Evolutionary conservation across 352 stramenopile species (phyloP), one percentile per base, ranked within the genome.

Genomic region (Globisporangium sylvaticum): DNA sequence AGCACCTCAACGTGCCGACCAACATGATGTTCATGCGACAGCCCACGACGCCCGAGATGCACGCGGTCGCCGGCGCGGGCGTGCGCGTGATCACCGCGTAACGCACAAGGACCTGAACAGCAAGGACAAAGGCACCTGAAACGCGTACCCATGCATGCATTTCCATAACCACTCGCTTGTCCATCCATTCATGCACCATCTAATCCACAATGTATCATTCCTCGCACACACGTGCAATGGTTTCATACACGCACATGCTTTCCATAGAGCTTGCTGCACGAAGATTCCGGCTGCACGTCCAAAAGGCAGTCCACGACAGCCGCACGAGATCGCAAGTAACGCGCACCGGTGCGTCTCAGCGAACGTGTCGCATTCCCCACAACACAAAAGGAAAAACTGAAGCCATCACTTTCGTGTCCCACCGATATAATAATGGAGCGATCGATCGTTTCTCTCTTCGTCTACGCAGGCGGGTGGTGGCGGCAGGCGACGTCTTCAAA

Each of bases 21-120:
- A 95, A 94, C 69, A 88, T 92, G 75, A 96, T 97, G 84, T 97
- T 61, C 31, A 96, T 96, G 68, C 84, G 76, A 22, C 91, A 91
- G 66, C 87, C 89, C 2, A 84, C 92, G 65, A 77, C 86, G 39
- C 44, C 67, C 9, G 80, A 66, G 25, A 73, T 69, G 2, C 85
- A 96, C 67, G 87, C 88, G n/a, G 80, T 97, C 6, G 81, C 81
- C n/a, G 76, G 76, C 7, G 75, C 86, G 18, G 87, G 87, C 4
- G 81, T 95, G 34, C 79, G 87, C n/a, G 86, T 95, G 32, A 95
- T 95, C 67, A 76, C 97, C 90, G 96, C 68, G 72, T 90, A 22
- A 77, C 66, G 27, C 69, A 79, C 4, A 70, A 63, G 29, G 58
- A 76, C 42, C 68, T 62, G 12, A 69, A 67, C 3, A 34, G 55